Percentiles rank a stretch among this genome's conserved stretches.
phyloP scores from a whole-genome alignment of 2,329 filamentous ascomycete genomes.

The Alternaria burnsii region DNA sequence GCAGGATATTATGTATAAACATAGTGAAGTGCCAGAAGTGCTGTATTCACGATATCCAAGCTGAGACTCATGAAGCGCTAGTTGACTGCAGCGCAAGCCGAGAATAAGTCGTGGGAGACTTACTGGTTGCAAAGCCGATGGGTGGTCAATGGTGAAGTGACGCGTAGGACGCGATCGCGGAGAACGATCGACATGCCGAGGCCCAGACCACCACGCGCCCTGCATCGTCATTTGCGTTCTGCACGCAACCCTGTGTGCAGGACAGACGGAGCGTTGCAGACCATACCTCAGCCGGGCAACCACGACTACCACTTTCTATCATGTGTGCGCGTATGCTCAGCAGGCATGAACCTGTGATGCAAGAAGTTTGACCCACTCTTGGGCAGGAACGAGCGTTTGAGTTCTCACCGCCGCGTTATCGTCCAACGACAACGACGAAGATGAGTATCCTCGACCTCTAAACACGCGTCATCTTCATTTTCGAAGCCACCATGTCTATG shows the following conservation, averaged over 20 bases:
- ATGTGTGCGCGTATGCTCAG: constrained; percentile 25
- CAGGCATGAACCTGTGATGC: not conserved
- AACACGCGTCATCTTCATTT: not conserved
- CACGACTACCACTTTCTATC: not conserved
- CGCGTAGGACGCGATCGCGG: not conserved
- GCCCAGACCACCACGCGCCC: not conserved
- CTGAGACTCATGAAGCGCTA: not conserved
- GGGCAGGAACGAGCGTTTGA: constrained; percentile 11
- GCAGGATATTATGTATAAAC: not conserved
- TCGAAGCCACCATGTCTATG: constrained; percentile 4
- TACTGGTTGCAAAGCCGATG: not conserved
- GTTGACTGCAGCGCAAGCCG: not conserved
- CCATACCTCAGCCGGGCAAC: not conserved
- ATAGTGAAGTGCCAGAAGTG: not conserved
- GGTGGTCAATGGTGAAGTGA: not conserved
- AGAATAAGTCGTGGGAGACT: not conserved
- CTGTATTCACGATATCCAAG: not conserved
- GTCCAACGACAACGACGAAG: constrained; percentile 13
- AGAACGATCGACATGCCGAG: not conserved
- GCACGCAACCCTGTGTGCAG: constrained; percentile 17
- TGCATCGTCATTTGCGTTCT: not conserved
- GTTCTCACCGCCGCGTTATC: constrained; percentile 11
- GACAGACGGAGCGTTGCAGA: not conserved
- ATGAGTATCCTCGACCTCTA: not conserved
- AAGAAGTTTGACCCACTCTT: constrained; percentile 8